Base-by-base conservation (phyloP, 352 stramenopile species). In the Saprolegnia diclina region DNA sequence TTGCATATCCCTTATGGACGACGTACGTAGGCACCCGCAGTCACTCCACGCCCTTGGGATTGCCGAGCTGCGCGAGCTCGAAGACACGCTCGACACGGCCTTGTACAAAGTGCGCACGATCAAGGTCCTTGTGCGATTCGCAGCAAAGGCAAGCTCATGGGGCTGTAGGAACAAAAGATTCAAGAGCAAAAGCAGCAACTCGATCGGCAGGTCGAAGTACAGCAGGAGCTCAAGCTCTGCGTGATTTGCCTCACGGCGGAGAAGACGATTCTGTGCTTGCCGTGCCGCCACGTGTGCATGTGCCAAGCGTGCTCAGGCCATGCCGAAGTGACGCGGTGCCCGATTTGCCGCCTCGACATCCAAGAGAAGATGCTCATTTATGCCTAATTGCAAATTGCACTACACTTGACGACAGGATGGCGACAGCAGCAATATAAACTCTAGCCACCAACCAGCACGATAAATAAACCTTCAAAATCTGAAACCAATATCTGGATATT, bases 281-380 rank as follows among this genome's bases (percentile, higher is more conserved):
- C 87, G 0, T 94, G 87, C 53, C 84, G 87, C 48, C 87, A 94
- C 52, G 67, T 94, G 55, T 94, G 87, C 61, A 73, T 94, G 40
- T 94, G 87, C 65, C 75, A 90, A 62, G 71, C 77, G 13, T 94
- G 87, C 68, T 90, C 87, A 5, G 56, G 73, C 56, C 87, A 79
- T 69, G 56, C 87, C 71, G 83, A 93, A 72, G 79, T 94, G 42
- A 71, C 76, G 44, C 91, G 87, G 65, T 94, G 87, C 67, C 87
- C 87, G 19, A 94, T 94, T 46, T 94, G 87, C 74, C 83, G 87
- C 22, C 69, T 92, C 13, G 79, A 84, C 38, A 90, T 94, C 55
- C 83, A 91, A 32, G 86, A 92, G 45, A 92, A 89, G 77, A 72
- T 94, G 70, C 76, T 87, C 24, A 84, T 94, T 38, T 94, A 92